Evolutionary conservation across 805 yeast species (phyloP), one percentile per base, ranked within the genome.

Genomic region (Spathaspora arborariae): DNA sequence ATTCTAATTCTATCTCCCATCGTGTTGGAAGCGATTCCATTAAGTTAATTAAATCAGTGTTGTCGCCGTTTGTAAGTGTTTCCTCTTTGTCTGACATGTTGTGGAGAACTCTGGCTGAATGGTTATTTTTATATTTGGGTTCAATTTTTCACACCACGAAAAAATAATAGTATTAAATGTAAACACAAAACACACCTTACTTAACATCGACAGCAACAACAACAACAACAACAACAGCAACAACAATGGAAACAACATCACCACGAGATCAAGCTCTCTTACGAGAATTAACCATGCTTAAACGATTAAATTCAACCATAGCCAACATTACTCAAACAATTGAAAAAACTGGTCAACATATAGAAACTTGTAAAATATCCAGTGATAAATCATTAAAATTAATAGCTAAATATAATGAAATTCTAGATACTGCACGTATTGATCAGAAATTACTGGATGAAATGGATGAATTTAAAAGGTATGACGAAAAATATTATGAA

Each of bases 1-100:
- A 92, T 79, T 87, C 97, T n/a, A 88, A 73, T 56, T 88, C 96
- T 19, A 88, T 80, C 58, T 88, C 96, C 88, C 92, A 88, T 47
- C 96, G 64, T 4, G 86, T 78, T n/a, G 92, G 90, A n/a, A 80
- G 69, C 21, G 59, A 54, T 19, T 53, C 53, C 6, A 54, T 52
- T 30, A 56, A 18, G 10, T 39, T 41, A 20, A 20, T 18, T 26
- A 40, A 18, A 7, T 40, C 34, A 18, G 33, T 27, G 16, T n/a
- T n/a, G n/a, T 39, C 35, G 11, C 35, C 35, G 16, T 30, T 30
- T 3, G 18, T 16, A 4, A 16, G 35, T 3, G 18, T 6, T 30
- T 30, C 35, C n/a, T 30, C 35, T 15, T 30, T 30, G n/a, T n/a
- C n/a, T n/a, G n/a, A n/a, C n/a, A n/a, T n/a, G n/a, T n/a, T n/a